Conservation (phyloP, 345 rosid genomes). For the Limnanthes douglasii region DNA sequence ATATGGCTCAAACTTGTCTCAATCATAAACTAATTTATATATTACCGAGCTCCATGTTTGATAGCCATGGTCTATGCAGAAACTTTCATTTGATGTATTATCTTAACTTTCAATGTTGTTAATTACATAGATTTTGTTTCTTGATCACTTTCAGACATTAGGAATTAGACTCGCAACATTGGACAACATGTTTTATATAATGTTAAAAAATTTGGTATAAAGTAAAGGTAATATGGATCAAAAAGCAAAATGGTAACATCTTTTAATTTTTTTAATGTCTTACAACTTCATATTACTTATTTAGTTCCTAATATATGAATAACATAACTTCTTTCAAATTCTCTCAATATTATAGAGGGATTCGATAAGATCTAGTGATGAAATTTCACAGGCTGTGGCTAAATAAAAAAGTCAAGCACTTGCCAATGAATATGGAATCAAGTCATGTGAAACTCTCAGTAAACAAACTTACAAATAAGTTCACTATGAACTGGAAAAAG, state of each 20-base stretch:
- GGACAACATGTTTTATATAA: constrained; percentile 98
- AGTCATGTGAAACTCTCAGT: constrained; percentile 92
- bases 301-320: neutral
- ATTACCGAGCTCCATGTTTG: too few relatives aligned
- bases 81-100: too few relatives aligned
- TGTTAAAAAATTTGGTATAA: constrained; percentile 88
- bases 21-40: too few relatives aligned
- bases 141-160: constrained; percentile 51
- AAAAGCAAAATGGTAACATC: constrained; percentile 83
- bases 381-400: constrained; percentile 65
- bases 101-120: constrained; percentile 3
- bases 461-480: neutral
- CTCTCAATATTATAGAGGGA: neutral
- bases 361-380: neutral
- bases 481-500: neutral
- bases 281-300: too few relatives aligned
- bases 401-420: constrained; percentile 94
- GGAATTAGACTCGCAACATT: constrained; percentile 98
- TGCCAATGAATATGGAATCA: constrained; percentile 96
- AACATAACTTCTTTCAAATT: neutral
- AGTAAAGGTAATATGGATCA: constrained; percentile 99
- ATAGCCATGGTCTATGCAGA: too few relatives aligned
- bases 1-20: too few relatives aligned
- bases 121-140: constrained; percentile 9
- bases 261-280: too few relatives aligned